Evolutionary conservation across 169 alveolate species (phyloP), one percentile per base, ranked within the genome.

Genomic region (Cryptosporidium xiaoi): DNA sequence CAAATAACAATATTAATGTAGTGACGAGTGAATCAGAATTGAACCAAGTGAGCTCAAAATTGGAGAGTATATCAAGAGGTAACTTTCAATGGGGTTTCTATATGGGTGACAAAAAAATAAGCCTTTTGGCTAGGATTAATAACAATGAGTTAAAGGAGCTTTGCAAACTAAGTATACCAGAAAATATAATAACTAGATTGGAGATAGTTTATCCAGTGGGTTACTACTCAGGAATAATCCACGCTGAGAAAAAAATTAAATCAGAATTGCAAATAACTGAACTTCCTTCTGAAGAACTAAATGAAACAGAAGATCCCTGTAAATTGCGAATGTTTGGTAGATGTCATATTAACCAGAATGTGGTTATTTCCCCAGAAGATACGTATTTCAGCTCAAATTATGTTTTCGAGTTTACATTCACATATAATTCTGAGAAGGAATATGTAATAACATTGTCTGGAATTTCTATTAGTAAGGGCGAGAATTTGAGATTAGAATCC

Each of bases 121-220:
- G 29, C 24, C 36, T 77, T 20, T 0, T 60, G 8, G 16, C 71
- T 29, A 51, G 36, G 15, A 10, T 60, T 13, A 55, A 34, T 6
- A 51, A 55, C 29, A 58, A 10, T 48, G 71, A 62, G 6, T 13
- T 77, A 51, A 34, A 56, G 27, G 29, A 77, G 48, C 58, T 77
- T 44, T 77, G 85, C 34, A 44, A 48, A 40, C 36, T 77, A 7
- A 12, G n/a, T 6, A 58, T 77, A 24, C 34, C 66, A n/a, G 46
- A 34, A 40, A 77, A 60, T 60, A 33, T 33, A 15, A 40, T 58
- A 55, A 51, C 62, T 3, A 77, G 85, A 62, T 24, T 77, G 8
- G 62, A 77, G n/a, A 48, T 77, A 29, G 69, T 77, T 44, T 77
- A 77, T 60, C 85, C 85, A 2, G 71, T 77, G 2, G 85, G 85